Evolutionary conservation across 164 flowering plant genomes (phyloP).

Genomic region (Berberis vulgaris): DNA sequence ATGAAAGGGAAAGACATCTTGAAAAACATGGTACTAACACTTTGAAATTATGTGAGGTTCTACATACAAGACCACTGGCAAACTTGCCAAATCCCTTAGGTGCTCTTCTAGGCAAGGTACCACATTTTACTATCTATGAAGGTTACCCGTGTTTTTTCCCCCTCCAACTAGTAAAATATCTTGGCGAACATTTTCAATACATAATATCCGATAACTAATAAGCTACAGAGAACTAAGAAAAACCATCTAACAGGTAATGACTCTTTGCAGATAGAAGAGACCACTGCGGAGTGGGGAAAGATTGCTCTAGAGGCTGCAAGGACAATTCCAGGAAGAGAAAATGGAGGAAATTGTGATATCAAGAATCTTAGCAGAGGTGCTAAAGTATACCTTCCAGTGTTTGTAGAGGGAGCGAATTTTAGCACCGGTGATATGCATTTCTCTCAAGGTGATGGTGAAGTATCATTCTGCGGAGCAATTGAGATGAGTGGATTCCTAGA

Average conservation of each 20-base stretch:
- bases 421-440: conserved; percentile 98
- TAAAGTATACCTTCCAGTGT: conserved; percentile 86
- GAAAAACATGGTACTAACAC: conserved; percentile 50
- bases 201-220: too few species aligned
- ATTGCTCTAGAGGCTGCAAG: conserved; percentile 89
- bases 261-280: conserved; percentile 45
- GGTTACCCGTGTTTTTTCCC: too few species aligned
- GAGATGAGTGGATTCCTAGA: conserved; percentile 98
- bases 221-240: background rate
- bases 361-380: conserved; percentile 93
- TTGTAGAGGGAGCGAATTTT: conserved; percentile 89
- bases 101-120: conserved; percentile 77
- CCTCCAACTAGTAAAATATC: background rate
- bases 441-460: conserved; percentile 95
- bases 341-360: conserved; percentile 97
- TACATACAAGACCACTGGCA: conserved; percentile 82
- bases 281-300: conserved; percentile 71
- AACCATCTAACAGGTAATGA: background rate
- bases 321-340: conserved; percentile 93
- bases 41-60: conserved; percentile 64
- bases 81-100: conserved; percentile 79
- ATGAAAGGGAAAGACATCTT: conserved; percentile 1
- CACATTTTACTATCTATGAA: background rate
- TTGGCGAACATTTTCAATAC: background rate
- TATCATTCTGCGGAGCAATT: conserved; percentile 95